phyloP scores from a whole-genome alignment of 768 basidiomycete species.

The Fistulinella prunicolor region DNA sequence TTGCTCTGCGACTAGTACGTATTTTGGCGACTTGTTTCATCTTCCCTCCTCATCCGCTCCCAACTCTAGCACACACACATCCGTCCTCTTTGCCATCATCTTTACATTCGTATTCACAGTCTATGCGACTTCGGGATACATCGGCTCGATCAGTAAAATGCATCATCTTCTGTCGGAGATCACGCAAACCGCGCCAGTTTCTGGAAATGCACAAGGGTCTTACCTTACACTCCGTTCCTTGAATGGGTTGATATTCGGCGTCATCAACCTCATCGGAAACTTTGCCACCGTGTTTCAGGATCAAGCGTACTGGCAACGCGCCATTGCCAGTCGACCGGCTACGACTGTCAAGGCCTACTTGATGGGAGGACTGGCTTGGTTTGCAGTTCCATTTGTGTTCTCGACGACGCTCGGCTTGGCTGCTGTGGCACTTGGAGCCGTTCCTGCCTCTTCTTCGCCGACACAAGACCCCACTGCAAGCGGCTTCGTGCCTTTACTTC shows the following conservation, averaged over 20 bases:
- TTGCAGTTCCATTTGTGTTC: conserved; percentile 83
- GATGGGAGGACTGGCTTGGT: conserved; percentile 89
- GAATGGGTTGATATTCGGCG: conserved; percentile 76
- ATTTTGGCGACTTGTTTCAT: background rate
- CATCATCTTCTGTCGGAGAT: conserved; percentile 70
- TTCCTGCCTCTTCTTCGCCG: conserved; percentile 26
- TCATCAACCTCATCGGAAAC: conserved; percentile 87
- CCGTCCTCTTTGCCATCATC: conserved; percentile 85
- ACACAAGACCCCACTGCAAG: conserved; percentile 47
- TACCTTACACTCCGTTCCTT: conserved; percentile 82
- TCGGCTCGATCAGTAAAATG: conserved; percentile 78
- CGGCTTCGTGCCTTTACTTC: conserved; percentile 40
- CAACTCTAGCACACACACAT: conserved; percentile 70
- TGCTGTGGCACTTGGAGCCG: conserved; percentile 73
- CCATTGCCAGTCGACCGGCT: conserved; percentile 81
- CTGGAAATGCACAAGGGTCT: conserved; percentile 81
- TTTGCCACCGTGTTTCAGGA: conserved; percentile 65
- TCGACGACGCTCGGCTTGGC: conserved; percentile 86
- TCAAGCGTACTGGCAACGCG: conserved; percentile 89
- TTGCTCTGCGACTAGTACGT: conserved; percentile 82
- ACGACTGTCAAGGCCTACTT: conserved; percentile 91
- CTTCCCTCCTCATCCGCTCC: background rate
- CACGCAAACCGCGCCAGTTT: conserved; percentile 54
- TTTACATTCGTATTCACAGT: conserved; percentile 74
- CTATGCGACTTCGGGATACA: conserved; percentile 74